Evolutionary conservation across 108 stramenopile genomes (phyloP).

Genomic region (Pseudonitzschia pungens): DNA sequence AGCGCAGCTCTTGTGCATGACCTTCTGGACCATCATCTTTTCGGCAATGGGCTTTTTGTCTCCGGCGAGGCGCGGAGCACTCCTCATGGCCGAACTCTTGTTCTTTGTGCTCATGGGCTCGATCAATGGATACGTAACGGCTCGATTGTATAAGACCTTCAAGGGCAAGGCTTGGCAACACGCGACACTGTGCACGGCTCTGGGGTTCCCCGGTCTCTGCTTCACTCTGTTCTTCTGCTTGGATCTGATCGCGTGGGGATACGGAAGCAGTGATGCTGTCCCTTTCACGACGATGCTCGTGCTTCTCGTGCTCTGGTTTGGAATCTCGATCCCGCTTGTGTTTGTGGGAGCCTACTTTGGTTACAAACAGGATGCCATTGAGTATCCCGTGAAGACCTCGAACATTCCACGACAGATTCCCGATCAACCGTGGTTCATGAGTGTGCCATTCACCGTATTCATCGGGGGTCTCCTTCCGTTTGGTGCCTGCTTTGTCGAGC

Average conservation of each 20-base stretch:
- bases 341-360: constrained; percentile 98
- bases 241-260: constrained; percentile 76
- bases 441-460: constrained; percentile 74
- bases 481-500: constrained; percentile 96
- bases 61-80: constrained; percentile 94
- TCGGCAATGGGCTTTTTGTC: constrained; percentile 93
- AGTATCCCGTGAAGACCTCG: constrained; percentile 92
- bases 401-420: constrained; percentile 94
- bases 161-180: constrained; percentile 94
- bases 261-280: constrained; percentile 88
- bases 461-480: constrained; percentile 98
- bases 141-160: constrained; percentile 97
- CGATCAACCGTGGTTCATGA: constrained; percentile 93
- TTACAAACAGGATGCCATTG: constrained; percentile 93
- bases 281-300: constrained; percentile 91
- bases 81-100: constrained; percentile 95
- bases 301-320: constrained; percentile 92
- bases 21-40: constrained; percentile 88
- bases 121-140: constrained; percentile 91
- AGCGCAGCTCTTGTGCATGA: constrained; percentile 87
- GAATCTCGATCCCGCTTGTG: constrained; percentile 93
- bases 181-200: constrained; percentile 86
- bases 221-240: constrained; percentile 88
- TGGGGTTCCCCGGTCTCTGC: constrained; percentile 89
- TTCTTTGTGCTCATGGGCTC: constrained; percentile 95